phyloP scores from a whole-genome alignment of 1,284 basidiomycete genomes.

The Xerocomus nothofagi region DNA sequence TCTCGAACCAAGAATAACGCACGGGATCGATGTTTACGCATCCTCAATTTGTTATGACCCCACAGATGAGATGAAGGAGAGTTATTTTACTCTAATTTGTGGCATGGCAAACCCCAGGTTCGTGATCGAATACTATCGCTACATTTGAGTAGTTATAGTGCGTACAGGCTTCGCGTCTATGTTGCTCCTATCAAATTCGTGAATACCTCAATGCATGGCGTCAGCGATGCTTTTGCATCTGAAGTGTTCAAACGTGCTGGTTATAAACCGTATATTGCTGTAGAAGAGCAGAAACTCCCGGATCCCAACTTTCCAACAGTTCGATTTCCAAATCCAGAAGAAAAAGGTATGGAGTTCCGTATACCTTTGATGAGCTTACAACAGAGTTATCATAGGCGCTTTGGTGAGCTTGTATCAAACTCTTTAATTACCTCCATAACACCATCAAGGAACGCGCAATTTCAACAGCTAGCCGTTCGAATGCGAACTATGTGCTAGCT shows the following conservation, averaged over 20 bases:
- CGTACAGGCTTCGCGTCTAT: constrained; percentile 12
- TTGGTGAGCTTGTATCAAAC: constrained; percentile 42
- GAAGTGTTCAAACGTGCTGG: constrained; percentile 59
- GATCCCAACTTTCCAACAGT: constrained; percentile 86
- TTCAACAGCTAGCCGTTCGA: constrained; percentile 51
- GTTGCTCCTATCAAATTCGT: constrained; percentile 51
- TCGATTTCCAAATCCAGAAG: constrained; percentile 83
- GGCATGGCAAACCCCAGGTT: constrained; percentile 47
- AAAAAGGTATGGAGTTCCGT: constrained; percentile 60
- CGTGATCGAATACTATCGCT: constrained; percentile 8
- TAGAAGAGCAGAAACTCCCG: constrained; percentile 63
- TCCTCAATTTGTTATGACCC: constrained; percentile 49
- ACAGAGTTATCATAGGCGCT: constrained; percentile 42
- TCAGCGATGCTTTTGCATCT: constrained; percentile 63
- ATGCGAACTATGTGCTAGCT: constrained; percentile 67
- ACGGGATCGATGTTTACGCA: constrained; percentile 34
- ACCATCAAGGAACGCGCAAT: constrained; percentile 64
- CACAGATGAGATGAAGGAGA: constrained; percentile 57
- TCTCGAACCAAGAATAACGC: constrained; percentile 56
- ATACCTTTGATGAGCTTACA: constrained; percentile 8
- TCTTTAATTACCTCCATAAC: constrained; percentile 6
- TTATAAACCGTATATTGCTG: constrained; percentile 58
- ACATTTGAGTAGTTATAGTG: background rate
- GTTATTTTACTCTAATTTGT: constrained; percentile 56
- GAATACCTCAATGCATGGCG: constrained; percentile 88